phyloP scores from a whole-genome alignment of 1,139 yeast species.

The Saccharomyces hybrid region DNA sequence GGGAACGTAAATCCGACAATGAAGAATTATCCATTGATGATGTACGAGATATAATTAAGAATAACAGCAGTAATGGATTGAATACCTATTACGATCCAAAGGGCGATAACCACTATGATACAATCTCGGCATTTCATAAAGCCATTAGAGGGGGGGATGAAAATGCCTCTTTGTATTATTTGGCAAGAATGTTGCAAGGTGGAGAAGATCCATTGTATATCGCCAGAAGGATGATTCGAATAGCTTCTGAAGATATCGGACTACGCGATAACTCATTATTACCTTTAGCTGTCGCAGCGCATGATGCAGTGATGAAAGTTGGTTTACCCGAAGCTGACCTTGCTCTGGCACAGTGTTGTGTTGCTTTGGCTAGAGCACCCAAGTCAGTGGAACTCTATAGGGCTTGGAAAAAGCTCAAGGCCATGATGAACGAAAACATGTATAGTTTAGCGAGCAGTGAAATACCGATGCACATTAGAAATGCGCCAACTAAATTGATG shows the following conservation, averaged over 20 bases:
- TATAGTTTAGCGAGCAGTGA: slow-evolving; percentile 51
- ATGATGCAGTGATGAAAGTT: slow-evolving; percentile 81
- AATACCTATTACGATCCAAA: slow-evolving; percentile 65
- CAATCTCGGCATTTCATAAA: slow-evolving; percentile 90
- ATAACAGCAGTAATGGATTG: slow-evolving; percentile 33
- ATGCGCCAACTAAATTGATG: slow-evolving; percentile 92
- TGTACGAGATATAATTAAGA: slow-evolving; percentile 20
- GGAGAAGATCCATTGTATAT: slow-evolving; percentile 93
- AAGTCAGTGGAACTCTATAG: slow-evolving; percentile 81
- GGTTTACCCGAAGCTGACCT: slow-evolving; percentile 96
- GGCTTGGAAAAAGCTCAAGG: slow-evolving; percentile 63
- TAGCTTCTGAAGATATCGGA: slow-evolving; percentile 89
- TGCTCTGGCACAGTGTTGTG: slow-evolving; percentile 85
- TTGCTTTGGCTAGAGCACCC: slow-evolving; percentile 73
- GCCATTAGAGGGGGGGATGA: slow-evolving; percentile 81
- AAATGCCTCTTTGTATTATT: slow-evolving; percentile 80
- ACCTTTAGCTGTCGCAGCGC: slow-evolving; percentile 80
- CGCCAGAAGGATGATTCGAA: slow-evolving; percentile 85
- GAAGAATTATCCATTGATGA: slow-evolving; percentile 12
- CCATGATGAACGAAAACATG: slow-evolving; percentile 50
- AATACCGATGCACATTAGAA: slow-evolving; percentile 75
- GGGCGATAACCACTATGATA: slow-evolving; percentile 90
- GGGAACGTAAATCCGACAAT: slow-evolving; percentile 9
- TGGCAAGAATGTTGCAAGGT: slow-evolving; percentile 78
- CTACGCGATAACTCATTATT: slow-evolving; percentile 72